phyloP scores from a whole-genome alignment of 1,139 yeast genomes.

The Debaryomycetaceae sp. region DNA sequence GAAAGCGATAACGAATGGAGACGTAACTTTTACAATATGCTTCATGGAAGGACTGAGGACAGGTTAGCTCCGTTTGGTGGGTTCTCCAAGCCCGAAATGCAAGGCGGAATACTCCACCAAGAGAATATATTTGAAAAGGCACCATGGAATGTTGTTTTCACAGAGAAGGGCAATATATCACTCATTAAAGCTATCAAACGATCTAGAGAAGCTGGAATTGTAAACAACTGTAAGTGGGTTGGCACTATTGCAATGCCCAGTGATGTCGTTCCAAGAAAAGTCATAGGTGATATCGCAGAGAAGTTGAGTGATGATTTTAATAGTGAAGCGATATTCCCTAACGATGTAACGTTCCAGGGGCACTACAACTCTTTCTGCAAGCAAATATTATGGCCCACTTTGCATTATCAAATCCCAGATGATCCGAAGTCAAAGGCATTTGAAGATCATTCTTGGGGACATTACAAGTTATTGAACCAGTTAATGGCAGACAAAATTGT shows the following conservation, averaged over 20 bases:
- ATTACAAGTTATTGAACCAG: slow-evolving; percentile 73
- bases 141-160: slow-evolving; percentile 70
- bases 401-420: slow-evolving; percentile 96
- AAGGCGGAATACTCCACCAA: slow-evolving; percentile 40
- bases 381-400: slow-evolving; percentile 93
- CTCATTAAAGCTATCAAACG: slow-evolving; percentile 78
- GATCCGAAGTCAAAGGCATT: slow-evolving; percentile 91
- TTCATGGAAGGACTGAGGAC: slow-evolving; percentile 26
- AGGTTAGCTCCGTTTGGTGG: slow-evolving; percentile 74
- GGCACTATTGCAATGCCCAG: slow-evolving; percentile 92
- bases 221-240: slow-evolving; percentile 63
- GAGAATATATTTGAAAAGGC: slow-evolving; percentile 63
- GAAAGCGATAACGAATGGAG: slow-evolving; percentile 7
- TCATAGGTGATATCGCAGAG: slow-evolving; percentile 47
- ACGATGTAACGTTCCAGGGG: slow-evolving; percentile 79
- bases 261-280: slow-evolving; percentile 63
- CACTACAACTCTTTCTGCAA: slow-evolving; percentile 89
- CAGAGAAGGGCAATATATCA: slow-evolving; percentile 84
- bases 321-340: slow-evolving; percentile 67
- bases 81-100: slow-evolving; percentile 54
- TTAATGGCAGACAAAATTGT: slow-evolving; percentile 75
- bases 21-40: slow-evolving; percentile 22
- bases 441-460: slow-evolving; percentile 92
- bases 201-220: slow-evolving; percentile 48
- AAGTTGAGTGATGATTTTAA: slow-evolving; percentile 45